phyloP scores from a whole-genome alignment of 2,329 filamentous ascomycete genomes.

The Coleophoma crateriformis region DNA sequence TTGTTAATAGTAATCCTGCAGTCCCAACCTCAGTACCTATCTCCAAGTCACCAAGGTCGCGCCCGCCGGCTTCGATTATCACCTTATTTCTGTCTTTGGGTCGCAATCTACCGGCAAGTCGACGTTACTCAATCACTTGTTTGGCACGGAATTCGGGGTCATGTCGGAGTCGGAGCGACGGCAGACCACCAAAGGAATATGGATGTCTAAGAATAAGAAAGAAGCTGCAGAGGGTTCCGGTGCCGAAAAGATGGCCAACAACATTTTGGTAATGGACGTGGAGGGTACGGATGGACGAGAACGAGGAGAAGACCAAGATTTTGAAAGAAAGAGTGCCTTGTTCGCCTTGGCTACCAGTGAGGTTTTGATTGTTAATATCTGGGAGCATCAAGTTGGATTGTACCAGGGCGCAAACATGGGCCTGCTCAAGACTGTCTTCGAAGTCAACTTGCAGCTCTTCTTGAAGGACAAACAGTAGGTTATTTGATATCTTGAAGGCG shows the following conservation, averaged over 20 bases:
- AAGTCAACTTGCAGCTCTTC: constrained; percentile 96
- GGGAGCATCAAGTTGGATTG: constrained; percentile 97
- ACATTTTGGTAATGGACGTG: constrained; percentile 98
- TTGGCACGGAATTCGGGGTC: constrained; percentile 92
- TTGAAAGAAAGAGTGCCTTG: constrained; percentile 95
- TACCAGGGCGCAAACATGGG: constrained; percentile 99
- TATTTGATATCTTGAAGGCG: constrained; percentile 2
- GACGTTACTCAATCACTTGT: constrained; percentile 90
- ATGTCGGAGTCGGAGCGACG: constrained; percentile 93
- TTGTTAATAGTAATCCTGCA: constrained; percentile 30
- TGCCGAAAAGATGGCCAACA: constrained; percentile 75
- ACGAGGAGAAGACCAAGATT: constrained; percentile 96
- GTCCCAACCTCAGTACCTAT: constrained; percentile 74
- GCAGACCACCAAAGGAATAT: constrained; percentile 98
- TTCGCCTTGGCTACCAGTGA: constrained; percentile 97
- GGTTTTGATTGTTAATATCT: constrained; percentile 97
- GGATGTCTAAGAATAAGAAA: constrained; percentile 96
- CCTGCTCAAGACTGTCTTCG: constrained; percentile 95
- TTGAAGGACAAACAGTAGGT: constrained; percentile 87
- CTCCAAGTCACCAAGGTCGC: constrained; percentile 74
- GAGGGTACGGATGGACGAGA: constrained; percentile 96
- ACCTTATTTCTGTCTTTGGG: constrained; percentile 97
- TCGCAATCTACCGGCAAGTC: constrained; percentile 99
- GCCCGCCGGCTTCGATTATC: constrained; percentile 95
- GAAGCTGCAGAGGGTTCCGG: constrained; percentile 40